A percentile compares a stretch with the other conserved stretches of the same genome.
Conservation (phyloP, 306 rosid genomes). For the Pterocarpus macrocarpus region DNA sequence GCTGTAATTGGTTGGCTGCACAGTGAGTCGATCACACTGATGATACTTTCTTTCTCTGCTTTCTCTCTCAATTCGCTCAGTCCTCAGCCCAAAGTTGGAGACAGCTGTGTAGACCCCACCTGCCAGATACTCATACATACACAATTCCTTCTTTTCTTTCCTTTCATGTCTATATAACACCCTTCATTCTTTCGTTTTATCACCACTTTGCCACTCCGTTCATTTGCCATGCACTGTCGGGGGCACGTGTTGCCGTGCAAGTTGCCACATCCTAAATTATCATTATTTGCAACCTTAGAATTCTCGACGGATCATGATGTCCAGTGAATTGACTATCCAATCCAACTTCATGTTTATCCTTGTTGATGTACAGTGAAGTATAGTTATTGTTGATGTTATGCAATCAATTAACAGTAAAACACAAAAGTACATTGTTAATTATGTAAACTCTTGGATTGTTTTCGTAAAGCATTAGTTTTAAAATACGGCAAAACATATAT, state of each 20-base stretch:
- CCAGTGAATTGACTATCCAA: neutral
- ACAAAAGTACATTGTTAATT: neutral
- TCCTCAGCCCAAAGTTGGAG: slow-evolving; percentile 41
- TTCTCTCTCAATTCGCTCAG: neutral
- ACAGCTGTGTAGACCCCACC: slow-evolving; percentile 47
- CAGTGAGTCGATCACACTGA: neutral
- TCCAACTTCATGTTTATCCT: neutral
- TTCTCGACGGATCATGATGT: neutral
- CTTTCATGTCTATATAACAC: neutral
- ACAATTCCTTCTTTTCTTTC: neutral
- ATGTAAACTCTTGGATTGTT: neutral
- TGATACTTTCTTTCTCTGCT: slow-evolving; percentile 32
- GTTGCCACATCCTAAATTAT: neutral
- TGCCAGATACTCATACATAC: slow-evolving; percentile 42
- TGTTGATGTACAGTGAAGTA: neutral
- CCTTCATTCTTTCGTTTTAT: neutral
- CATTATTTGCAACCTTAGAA: neutral
- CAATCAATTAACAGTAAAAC: neutral
- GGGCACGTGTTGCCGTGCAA: neutral
- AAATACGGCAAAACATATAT: neutral
- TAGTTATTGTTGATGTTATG: neutral
- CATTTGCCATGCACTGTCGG: neutral
- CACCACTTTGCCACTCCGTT: neutral
- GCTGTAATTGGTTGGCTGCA: slow-evolving; percentile 13
- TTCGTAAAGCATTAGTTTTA: neutral